These are phyloP conservation scores for Gaeumannomyces sp. DNA, from an alignment of 2,329 filamentous ascomycete genomes.

Conservation along the genomic window DNA sequence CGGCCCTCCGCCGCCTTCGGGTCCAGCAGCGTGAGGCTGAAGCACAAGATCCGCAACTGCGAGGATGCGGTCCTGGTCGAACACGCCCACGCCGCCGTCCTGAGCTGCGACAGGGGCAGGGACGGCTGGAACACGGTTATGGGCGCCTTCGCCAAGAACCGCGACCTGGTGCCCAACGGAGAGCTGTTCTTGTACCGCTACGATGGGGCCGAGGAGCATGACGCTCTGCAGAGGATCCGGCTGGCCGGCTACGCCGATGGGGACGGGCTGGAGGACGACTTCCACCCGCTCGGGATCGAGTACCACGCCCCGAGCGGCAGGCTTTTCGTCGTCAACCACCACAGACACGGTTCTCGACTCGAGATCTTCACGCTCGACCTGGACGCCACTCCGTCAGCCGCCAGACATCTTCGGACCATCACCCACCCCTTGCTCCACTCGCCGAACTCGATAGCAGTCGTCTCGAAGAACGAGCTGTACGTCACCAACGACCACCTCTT, in stretches of 20 bases:
- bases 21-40: conserved; percentile 26
- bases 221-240: not conserved
- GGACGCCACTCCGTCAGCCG: conserved; percentile 19
- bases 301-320: conserved; percentile 28
- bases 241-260: conserved; percentile 12
- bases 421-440: conserved; percentile 30
- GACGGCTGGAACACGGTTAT: conserved; percentile 37
- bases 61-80: conserved; percentile 33
- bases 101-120: conserved; percentile 32
- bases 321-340: conserved; percentile 33
- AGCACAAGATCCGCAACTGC: conserved; percentile 31
- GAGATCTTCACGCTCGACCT: conserved; percentile 34
- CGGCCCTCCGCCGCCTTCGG: not conserved
- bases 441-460: conserved; percentile 32
- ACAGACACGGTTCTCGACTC: conserved; percentile 27
- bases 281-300: conserved; percentile 35
- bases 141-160: conserved; percentile 20
- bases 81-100: conserved; percentile 27
- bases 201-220: not conserved
- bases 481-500: conserved; percentile 37
- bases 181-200: conserved; percentile 34
- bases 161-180: conserved; percentile 16
- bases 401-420: conserved; percentile 30
- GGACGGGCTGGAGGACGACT: conserved; percentile 18
- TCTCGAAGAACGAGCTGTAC: conserved; percentile 30